These are phyloP conservation scores for Cercospora beticola DNA, from an alignment of 2,329 filamentous ascomycete genomes.

Conservation along the genomic window DNA sequence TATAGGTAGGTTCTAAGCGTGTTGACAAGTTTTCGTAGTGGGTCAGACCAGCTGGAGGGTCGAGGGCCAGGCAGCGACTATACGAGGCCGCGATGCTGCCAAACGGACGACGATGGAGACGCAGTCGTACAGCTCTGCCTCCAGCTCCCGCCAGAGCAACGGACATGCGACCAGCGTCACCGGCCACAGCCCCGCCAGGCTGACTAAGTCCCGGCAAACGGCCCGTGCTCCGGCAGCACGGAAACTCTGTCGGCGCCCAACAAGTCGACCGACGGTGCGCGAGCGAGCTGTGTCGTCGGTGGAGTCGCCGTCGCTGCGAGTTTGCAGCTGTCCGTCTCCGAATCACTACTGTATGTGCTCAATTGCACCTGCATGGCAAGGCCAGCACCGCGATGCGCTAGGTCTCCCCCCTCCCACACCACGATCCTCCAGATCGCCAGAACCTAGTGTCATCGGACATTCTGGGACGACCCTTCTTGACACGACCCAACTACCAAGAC, in stretches of 20 bases:
- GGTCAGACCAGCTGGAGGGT: background rate
- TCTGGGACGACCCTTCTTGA: background rate
- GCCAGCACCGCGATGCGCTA: background rate
- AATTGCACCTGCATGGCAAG: background rate
- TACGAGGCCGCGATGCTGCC: background rate
- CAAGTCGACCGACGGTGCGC: background rate
- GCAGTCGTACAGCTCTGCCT: background rate
- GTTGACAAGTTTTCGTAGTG: background rate
- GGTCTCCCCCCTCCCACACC: background rate
- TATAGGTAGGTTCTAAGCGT: background rate
- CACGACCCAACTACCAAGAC: background rate
- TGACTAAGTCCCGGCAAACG: background rate
- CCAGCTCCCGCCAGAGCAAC: background rate
- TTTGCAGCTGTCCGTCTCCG: background rate
- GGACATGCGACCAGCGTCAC: background rate
- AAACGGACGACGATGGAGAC: background rate
- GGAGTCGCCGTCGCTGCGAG: background rate
- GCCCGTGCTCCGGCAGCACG: background rate
- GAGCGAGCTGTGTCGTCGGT: background rate
- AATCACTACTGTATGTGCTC: background rate
- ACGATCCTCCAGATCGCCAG: background rate
- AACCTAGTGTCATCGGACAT: slow-evolving; percentile 1
- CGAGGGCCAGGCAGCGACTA: slow-evolving; percentile 10
- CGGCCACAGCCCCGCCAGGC: background rate
- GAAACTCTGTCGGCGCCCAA: background rate